Base-by-base conservation (phyloP, 257 asterid species). In the Primulina eburnea region DNA sequence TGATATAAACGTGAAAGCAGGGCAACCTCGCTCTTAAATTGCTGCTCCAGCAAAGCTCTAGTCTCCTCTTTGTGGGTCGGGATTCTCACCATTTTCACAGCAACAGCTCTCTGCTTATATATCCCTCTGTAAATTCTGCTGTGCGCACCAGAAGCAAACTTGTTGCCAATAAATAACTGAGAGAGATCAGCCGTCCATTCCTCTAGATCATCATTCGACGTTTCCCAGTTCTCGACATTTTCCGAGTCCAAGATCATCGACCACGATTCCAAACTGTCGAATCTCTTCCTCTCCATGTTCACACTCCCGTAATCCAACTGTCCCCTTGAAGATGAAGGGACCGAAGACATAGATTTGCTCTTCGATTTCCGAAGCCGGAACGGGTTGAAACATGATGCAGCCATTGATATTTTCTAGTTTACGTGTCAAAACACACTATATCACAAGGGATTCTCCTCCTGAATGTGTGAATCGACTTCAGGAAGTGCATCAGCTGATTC, bases 221-320 rank as follows among this genome's bases (percentile, higher is more conserved):
- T 86, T 24, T 89, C 99, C 97, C 97, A 87, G 0, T 82, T 87
- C 67, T 94, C 99, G 17, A 86, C 77, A 73, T 90, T 90, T 71
- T 88, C 98, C 4, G 97, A 88, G 12, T 93, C 99, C 71, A 94
- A 65, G 52, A 94, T 89, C 99, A 91, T 91, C 20, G 97, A 91
- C 99, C 99, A 94, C 24, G 99, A 94, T 47, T 94, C 97, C 58
- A 91, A 61, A 76, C 99, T 94, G 80, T 94, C 99, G 75, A 89
- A 85, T 64, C 97, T 82, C 82, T 80, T 94, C 81, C 87, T 80
- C 57, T 91, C 97, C 97, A 93, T 89, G 75, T 69, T 84, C 26
- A 82, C 83, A 2, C 60, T 65, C 16, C 85, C 89, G 12, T 69
- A 61, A 73, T 76, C 75, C 30, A 82, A 52, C 50, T 79, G 86